These are phyloP conservation scores for Rutidosis leptorrhynchoides DNA, from an alignment of 129 eudicot genomes.

Conservation along the genomic window DNA sequence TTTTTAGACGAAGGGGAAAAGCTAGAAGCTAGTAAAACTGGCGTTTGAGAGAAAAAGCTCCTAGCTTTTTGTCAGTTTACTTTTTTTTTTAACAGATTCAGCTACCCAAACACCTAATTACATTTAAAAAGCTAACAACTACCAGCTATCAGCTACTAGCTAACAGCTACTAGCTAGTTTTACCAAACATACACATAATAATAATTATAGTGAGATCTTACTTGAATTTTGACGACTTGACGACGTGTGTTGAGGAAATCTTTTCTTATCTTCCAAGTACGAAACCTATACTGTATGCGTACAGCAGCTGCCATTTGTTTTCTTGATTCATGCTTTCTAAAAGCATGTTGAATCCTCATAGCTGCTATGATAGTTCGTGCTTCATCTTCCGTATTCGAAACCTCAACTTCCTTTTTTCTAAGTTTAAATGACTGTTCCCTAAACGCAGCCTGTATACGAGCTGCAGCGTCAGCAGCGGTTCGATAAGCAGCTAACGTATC, in stretches of 20 bases:
- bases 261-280: slow-evolving; percentile 81
- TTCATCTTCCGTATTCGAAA: slow-evolving; percentile 64
- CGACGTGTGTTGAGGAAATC: slow-evolving; percentile 78
- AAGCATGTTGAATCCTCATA: slow-evolving; percentile 96
- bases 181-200: background rate
- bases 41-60: too few species aligned
- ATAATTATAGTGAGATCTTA: slow-evolving; percentile 30
- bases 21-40: too few species aligned
- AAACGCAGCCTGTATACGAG: slow-evolving; percentile 93
- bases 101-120: too few species aligned
- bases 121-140: too few species aligned
- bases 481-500: slow-evolving; percentile 92
- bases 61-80: too few species aligned
- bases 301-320: slow-evolving; percentile 87
- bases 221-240: slow-evolving; percentile 86
- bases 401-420: slow-evolving; percentile 47
- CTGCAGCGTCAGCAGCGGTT: slow-evolving; percentile 98
- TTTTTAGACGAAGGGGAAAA: too few species aligned
- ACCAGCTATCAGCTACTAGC: too few species aligned
- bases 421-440: slow-evolving; percentile 71
- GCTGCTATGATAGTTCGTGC: slow-evolving; percentile 89
- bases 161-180: too few species aligned
- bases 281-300: slow-evolving; percentile 79
- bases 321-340: slow-evolving; percentile 59
- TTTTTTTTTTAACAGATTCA: too few species aligned